These are phyloP conservation scores for Chrysoporthe deuterocubensis DNA, from an alignment of 2,329 filamentous ascomycete genomes.

Conservation along the genomic window DNA sequence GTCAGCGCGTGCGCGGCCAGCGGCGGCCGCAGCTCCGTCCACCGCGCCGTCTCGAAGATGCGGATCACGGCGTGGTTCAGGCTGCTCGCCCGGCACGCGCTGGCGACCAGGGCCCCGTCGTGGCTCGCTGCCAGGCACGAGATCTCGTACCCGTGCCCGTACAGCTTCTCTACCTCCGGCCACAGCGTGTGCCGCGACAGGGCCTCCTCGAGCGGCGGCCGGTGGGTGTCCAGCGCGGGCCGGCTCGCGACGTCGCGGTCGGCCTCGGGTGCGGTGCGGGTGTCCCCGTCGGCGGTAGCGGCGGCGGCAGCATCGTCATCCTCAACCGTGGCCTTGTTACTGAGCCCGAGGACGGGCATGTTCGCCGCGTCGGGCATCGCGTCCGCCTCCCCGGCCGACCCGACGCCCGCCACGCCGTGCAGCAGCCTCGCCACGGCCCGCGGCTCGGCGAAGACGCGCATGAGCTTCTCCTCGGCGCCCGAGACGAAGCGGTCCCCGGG, in stretches of 20 bases:
- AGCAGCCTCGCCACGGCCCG: constrained; percentile 80
- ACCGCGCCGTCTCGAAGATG: constrained; percentile 82
- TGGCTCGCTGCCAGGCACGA: constrained; percentile 81
- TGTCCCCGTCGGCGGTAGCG: constrained; percentile 32
- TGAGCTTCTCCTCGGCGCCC: constrained; percentile 96
- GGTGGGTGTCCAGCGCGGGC: constrained; percentile 65
- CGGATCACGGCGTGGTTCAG: constrained; percentile 94
- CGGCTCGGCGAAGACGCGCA: constrained; percentile 92
- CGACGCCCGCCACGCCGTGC: constrained; percentile 66
- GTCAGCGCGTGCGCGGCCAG: constrained; percentile 87
- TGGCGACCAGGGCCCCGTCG: constrained; percentile 78
- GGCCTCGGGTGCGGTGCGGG: constrained; percentile 39
- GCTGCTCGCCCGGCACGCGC: constrained; percentile 90
- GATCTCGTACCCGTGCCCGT: constrained; percentile 97
- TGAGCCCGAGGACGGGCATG: constrained; percentile 92
- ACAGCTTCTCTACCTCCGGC: constrained; percentile 95
- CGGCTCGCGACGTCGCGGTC: constrained; percentile 58
- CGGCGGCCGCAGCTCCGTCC: constrained; percentile 85
- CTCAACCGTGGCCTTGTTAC: constrained; percentile 86
- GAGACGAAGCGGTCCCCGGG: constrained; percentile 81
- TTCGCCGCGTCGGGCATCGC: constrained; percentile 84
- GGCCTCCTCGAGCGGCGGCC: constrained; percentile 87
- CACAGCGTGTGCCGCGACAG: constrained; percentile 89
- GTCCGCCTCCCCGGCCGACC: constrained; percentile 41
- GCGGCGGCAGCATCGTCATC: constrained; percentile 39